phyloP scores from a whole-genome alignment of 2,329 filamentous ascomycete genomes.

The Alternaria brassicae region DNA sequence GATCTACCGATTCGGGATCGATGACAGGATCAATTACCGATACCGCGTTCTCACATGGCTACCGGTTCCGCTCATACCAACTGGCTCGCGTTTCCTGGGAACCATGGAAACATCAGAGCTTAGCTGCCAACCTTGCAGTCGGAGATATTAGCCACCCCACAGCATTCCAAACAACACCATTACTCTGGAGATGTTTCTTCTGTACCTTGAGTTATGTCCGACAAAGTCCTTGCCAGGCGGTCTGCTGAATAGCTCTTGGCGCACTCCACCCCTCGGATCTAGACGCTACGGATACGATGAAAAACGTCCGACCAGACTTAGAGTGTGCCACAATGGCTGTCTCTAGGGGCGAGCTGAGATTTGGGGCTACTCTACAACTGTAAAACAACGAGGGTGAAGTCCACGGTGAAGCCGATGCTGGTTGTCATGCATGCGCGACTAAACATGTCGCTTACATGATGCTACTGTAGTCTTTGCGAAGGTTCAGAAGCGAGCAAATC shows the following conservation, averaged over 20 bases:
- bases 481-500: conserved; percentile 5
- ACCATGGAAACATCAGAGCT: conserved; percentile 4
- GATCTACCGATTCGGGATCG: conserved; percentile 8
- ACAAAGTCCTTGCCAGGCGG: background rate
- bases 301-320: conserved; percentile 6
- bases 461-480: conserved; percentile 10
- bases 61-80: conserved; percentile 5
- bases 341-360: conserved; percentile 12
- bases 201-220: background rate
- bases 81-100: background rate
- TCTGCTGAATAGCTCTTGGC: background rate
- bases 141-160: background rate
- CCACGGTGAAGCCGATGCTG: conserved; percentile 4
- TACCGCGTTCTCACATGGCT: conserved; percentile 9
- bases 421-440: conserved; percentile 1
- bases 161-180: background rate
- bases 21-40: background rate
- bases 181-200: background rate
- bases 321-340: conserved; percentile 8
- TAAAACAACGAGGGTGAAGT: background rate
- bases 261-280: background rate
- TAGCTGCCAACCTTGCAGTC: background rate
- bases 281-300: conserved; percentile 3
- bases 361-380: conserved; percentile 9
- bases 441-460: conserved; percentile 8